Percentiles rank a stretch among this genome's conserved stretches.
Conservation (phyloP, 1,139 yeast species). For the Scheffersomyces segobiensis region DNA sequence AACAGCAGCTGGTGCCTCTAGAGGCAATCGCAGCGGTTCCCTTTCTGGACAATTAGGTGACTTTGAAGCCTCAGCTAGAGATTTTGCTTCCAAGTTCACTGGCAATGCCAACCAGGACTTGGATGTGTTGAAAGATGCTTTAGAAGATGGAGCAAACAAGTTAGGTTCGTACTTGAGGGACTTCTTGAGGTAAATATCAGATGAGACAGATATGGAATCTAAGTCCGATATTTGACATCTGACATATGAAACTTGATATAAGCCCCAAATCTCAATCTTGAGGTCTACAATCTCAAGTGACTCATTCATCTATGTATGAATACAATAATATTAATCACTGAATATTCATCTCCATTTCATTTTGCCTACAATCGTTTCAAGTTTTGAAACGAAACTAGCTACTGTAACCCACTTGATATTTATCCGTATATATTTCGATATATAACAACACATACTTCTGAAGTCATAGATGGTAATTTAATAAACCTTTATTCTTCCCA, state of each 20-base stretch:
- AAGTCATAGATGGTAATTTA: background rate
- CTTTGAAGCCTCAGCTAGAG: conserved; percentile 62
- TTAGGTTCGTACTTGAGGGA: conserved; percentile 83
- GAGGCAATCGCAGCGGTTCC: conserved; percentile 6
- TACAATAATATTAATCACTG: background rate
- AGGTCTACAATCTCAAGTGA: background rate
- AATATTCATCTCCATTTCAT: background rate
- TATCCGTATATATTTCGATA: background rate
- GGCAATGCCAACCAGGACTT: conserved; percentile 86
- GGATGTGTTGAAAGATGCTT: conserved; percentile 85
- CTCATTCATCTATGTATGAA: background rate
- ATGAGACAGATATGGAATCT: background rate
- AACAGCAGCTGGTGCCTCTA: conserved; percentile 17
- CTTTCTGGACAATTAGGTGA: conserved; percentile 27
- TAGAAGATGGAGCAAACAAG: conserved; percentile 91
- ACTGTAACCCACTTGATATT: background rate
- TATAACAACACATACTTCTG: background rate
- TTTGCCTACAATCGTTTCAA: background rate
- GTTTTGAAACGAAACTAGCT: background rate
- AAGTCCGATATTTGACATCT: background rate
- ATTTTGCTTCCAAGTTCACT: conserved; percentile 65
- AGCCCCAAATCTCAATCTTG: background rate
- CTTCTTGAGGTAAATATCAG: conserved; percentile 52
- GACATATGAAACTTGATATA: background rate
- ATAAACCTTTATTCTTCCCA: background rate